Evolutionary conservation across 768 basidiomycete species (phyloP).

Genomic region (Galerina marginata): DNA sequence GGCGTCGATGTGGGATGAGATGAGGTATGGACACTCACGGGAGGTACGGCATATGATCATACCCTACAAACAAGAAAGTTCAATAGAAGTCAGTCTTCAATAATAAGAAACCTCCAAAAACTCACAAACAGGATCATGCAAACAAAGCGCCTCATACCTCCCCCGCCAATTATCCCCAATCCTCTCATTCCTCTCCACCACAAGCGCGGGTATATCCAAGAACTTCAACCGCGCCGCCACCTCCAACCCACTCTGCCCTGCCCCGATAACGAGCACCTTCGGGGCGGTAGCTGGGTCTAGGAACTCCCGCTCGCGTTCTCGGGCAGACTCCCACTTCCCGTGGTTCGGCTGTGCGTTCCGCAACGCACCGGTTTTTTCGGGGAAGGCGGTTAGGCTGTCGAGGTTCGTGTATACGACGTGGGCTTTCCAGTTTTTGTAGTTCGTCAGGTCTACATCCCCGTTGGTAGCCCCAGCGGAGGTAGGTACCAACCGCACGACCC

Average conservation of each 20-base stretch:
- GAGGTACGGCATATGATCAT: constrained; percentile 61
- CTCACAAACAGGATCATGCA: constrained; percentile 58
- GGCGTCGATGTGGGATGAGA: background rate
- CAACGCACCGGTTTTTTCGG: constrained; percentile 47
- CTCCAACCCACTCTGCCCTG: constrained; percentile 61
- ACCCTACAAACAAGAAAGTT: constrained; percentile 36
- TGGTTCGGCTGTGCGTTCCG: constrained; percentile 46
- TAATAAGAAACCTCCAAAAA: constrained; percentile 1
- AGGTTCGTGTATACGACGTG: constrained; percentile 59
- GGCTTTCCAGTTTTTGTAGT: constrained; percentile 50
- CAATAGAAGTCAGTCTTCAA: background rate
- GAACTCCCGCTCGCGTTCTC: constrained; percentile 48
- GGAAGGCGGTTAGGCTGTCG: constrained; percentile 47
- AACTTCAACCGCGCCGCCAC: constrained; percentile 60
- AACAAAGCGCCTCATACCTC: constrained; percentile 60
- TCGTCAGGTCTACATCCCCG: no score
- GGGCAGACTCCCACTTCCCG: constrained; percentile 53
- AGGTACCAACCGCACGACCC: constrained; percentile 57
- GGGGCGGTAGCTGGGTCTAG: constrained; percentile 50
- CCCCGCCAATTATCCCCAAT: constrained; percentile 66
- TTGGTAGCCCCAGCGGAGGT: constrained; percentile 27
- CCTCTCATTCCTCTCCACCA: constrained; percentile 59
- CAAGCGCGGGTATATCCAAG: constrained; percentile 50
- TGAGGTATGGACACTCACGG: constrained; percentile 37
- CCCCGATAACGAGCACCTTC: constrained; percentile 59